A percentile compares a stretch with the other conserved stretches of the same genome.
phyloP scores from a whole-genome alignment of 2,329 filamentous ascomycete species.

The Chrysoporthe puriensis region DNA sequence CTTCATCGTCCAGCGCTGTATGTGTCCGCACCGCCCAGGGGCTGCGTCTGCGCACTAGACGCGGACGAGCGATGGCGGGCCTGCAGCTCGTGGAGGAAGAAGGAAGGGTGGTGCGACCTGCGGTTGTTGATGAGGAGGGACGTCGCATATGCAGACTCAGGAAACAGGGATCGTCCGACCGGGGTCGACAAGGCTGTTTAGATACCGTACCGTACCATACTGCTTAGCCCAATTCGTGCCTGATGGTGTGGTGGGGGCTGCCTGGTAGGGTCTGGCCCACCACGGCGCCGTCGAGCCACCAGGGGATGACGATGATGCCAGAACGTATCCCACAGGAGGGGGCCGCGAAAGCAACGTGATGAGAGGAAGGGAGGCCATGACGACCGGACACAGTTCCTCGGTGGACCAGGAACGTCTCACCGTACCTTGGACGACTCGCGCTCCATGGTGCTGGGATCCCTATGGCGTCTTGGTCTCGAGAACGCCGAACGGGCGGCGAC shows the following conservation, averaged over 20 bases:
- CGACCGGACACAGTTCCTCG: background rate
- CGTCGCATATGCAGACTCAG: slow-evolving; percentile 17
- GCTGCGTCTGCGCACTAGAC: background rate
- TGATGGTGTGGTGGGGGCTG: background rate
- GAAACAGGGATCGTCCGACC: slow-evolving; percentile 1
- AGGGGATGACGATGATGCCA: too few species aligned
- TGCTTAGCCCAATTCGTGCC: too few species aligned
- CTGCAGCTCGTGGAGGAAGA: slow-evolving; percentile 2
- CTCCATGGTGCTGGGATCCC: background rate
- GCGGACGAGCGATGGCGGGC: background rate
- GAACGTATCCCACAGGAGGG: background rate
- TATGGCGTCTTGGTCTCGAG: background rate
- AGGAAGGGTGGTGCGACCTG: slow-evolving; percentile 6
- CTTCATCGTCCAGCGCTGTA: background rate
- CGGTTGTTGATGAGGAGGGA: slow-evolving; percentile 17
- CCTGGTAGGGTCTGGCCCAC: background rate
- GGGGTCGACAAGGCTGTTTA: background rate
- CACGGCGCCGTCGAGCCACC: too few species aligned
- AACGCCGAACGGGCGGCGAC: background rate
- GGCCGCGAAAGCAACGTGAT: background rate
- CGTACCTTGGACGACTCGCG: background rate
- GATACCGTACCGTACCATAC: too few species aligned
- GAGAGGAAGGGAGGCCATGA: background rate
- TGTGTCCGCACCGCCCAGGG: background rate
- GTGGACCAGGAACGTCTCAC: background rate